phyloP scores from a whole-genome alignment of 306 rosid genomes.

The Quillaja saponaria region DNA sequence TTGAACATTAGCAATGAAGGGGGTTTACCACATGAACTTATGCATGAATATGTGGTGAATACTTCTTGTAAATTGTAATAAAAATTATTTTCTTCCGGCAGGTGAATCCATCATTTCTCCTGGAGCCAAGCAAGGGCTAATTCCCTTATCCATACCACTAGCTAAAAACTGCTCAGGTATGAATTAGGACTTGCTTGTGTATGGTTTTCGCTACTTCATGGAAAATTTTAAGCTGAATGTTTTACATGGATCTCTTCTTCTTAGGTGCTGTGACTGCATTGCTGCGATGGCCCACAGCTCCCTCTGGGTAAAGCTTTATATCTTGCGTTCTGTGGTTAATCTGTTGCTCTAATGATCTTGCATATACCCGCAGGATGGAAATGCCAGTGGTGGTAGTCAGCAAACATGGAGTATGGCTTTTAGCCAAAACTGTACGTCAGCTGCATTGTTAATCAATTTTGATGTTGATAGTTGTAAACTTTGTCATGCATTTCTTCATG shows the following conservation, averaged over 20 bases:
- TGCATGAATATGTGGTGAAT: too few relatives aligned
- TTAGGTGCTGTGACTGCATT: constrained; percentile 77
- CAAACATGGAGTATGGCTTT: constrained; percentile 87
- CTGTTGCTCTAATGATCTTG: constrained; percentile 31
- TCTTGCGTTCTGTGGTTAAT: constrained; percentile 1
- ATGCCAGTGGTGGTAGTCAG: constrained; percentile 93
- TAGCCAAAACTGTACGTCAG: constrained; percentile 79
- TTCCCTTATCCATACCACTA: constrained; percentile 83
- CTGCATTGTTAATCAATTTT: constrained; percentile 13
- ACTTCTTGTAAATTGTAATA: too few relatives aligned
- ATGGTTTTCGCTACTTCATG: not conserved
- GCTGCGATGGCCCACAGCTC: constrained; percentile 95
- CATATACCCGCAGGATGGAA: constrained; percentile 63
- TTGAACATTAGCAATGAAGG: too few relatives aligned
- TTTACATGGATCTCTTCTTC: constrained; percentile 26
- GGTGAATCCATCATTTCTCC: constrained; percentile 87
- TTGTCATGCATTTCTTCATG: not conserved
- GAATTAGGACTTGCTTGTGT: constrained; percentile 8
- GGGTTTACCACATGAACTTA: too few relatives aligned
- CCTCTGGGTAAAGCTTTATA: constrained; percentile 65
- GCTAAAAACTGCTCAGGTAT: constrained; percentile 69
- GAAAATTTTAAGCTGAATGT: constrained; percentile 23
- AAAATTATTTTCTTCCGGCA: too few relatives aligned
- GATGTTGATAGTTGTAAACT: constrained; percentile 13
- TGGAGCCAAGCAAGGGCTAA: constrained; percentile 73